Evolutionary conservation across 73 alveolate species (phyloP).

Genomic region (Paramecium sonneborni): DNA sequence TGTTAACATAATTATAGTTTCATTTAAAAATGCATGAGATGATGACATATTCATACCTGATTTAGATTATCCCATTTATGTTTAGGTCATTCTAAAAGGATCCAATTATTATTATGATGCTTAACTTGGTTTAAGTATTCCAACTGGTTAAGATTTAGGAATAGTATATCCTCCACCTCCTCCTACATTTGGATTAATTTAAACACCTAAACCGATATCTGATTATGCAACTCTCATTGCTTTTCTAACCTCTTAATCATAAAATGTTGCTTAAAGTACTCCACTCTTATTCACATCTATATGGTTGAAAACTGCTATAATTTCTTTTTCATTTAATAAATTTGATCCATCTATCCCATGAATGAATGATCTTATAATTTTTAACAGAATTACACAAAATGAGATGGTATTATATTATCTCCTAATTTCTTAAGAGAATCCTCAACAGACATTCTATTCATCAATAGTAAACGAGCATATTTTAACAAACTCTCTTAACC

Average conservation of each 20-base stretch:
- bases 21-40: constrained; percentile 37
- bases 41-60: constrained; percentile 37
- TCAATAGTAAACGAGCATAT: not conserved
- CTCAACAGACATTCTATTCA: constrained; percentile 30
- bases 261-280: not conserved
- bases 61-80: not conserved
- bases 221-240: constrained; percentile 36
- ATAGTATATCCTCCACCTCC: not conserved
- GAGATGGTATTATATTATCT: not conserved
- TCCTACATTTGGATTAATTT: not conserved
- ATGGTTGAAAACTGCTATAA: constrained; percentile 26
- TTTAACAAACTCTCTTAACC: constrained; percentile 3
- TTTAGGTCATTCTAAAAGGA: constrained; percentile 2
- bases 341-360: not conserved
- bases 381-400: constrained; percentile 17
- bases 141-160: not conserved
- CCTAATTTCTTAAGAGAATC: constrained; percentile 8
- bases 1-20: not conserved
- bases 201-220: constrained; percentile 1
- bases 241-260: constrained; percentile 23
- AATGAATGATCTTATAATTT: not conserved
- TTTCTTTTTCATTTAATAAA: constrained; percentile 15
- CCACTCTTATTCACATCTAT: constrained; percentile 41
- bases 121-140: not conserved
- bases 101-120: not conserved